Conservation (phyloP, 352 stramenopile species). For the Phytophthora cactorum region DNA sequence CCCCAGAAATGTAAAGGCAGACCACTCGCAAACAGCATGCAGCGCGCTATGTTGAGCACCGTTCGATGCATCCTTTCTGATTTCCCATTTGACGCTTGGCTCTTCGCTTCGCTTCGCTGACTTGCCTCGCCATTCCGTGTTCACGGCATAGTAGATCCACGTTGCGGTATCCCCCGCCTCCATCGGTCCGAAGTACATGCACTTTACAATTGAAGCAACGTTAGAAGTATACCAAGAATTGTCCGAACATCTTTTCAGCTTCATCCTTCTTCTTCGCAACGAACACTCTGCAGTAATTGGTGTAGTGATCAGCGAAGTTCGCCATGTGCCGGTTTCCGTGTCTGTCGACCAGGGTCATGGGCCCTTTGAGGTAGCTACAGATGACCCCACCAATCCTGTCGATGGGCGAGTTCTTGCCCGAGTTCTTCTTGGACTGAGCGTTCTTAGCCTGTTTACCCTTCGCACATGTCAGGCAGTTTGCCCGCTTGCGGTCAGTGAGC, state of each 20-base stretch:
- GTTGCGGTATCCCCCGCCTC: conserved; percentile 5
- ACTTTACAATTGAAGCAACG: conserved; percentile 8
- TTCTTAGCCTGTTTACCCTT: conserved; percentile 16
- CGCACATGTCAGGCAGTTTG: conserved; percentile 6
- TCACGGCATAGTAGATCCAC: too few species aligned
- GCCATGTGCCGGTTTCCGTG: conserved; percentile 20
- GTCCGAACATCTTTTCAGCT: conserved; percentile 9
- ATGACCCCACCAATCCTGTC: conserved; percentile 19
- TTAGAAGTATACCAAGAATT: conserved; percentile 15
- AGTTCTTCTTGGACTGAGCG: conserved; percentile 6
- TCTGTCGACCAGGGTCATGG: conserved; percentile 2
- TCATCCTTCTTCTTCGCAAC: conserved; percentile 9
- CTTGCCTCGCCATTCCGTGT: conserved; percentile 19
- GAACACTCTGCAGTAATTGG: conserved; percentile 23
- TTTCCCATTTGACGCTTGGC: conserved; percentile 37
- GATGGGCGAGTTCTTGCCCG: conserved; percentile 7
- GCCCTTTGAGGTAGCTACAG: conserved; percentile 11
- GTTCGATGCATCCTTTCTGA: conserved; percentile 39
- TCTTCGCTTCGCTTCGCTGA: too few species aligned
- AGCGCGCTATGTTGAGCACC: conserved; percentile 30
- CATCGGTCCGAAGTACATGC: conserved; percentile 13
- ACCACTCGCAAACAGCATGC: background rate
- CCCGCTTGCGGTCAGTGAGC: background rate
- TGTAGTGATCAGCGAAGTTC: conserved; percentile 16
- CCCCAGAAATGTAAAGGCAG: conserved; percentile 18